Evolutionary conservation across 1,284 basidiomycete species (phyloP), one percentile per base, ranked within the genome.

Genomic region (Trametes pubescens): DNA sequence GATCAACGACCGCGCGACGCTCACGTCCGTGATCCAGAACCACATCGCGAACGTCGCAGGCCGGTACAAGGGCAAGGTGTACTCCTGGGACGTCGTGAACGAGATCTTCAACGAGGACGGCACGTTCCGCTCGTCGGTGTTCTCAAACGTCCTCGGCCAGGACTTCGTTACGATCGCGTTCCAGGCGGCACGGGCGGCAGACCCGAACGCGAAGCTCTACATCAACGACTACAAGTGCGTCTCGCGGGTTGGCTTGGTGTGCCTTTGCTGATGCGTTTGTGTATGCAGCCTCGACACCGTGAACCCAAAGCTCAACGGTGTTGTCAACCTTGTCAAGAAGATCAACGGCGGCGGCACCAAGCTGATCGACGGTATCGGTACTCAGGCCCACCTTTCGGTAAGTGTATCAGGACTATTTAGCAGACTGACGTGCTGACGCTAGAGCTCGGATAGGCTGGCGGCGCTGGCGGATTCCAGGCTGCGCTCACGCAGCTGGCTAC

Each of bases 51-150:
- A 70, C 51, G 65, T 80, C 49, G 79, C 76, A 38, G 77, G 76
- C 11, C 74, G 77, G 26, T 80, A 78, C 73, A 76, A 75, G 66
- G 78, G 78, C 61, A 76, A 79, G 64, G 71, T 78, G 32, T 75
- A 78, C 64, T 71, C 73, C 47, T 77, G 75, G 75, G 73, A 76
- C 61, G 76, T 75, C 59, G 70, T 73, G 40, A 74, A 77, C 67
- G 73, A 75, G 66, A 72, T 75, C 22, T 75, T 78, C 71, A 78
- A 77, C 69, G 77, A 79, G 59, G 76, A 78, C 66, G 78, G 78
- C n/a, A 74, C 74, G 38, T 71, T 72, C 64, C 74, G 76, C 49
- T 69, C 72, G 26, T 73, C 73, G 47, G 77, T 79, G 32, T 79
- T 78, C 72, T 76, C 68, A 66, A 76, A 76, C 60, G 71, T 71